Conservation (phyloP, 2,329 filamentous ascomycete species). For the Penicillium sp. region DNA sequence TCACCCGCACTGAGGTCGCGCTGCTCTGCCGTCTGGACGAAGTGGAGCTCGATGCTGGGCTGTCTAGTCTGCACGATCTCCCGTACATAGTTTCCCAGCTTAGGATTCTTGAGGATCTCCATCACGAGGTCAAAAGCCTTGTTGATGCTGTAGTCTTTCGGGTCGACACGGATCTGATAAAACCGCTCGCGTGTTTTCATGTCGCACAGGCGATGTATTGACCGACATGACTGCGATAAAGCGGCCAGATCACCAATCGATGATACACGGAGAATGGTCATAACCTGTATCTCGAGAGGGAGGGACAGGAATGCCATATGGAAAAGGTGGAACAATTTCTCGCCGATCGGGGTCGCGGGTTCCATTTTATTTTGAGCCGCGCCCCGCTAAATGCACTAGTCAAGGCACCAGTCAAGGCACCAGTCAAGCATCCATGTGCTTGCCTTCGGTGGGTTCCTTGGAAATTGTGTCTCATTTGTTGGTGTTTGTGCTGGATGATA, state of each 20-base stretch:
- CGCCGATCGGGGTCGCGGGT: neutral
- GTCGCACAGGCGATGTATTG: slow-evolving; percentile 8
- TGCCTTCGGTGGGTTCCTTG: too few relatives aligned
- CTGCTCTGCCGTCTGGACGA: neutral
- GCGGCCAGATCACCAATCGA: slow-evolving; percentile 2
- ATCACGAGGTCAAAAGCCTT: slow-evolving; percentile 20
- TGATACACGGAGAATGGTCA: slow-evolving; percentile 8
- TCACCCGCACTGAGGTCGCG: slow-evolving; percentile 17
- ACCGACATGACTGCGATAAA: slow-evolving; percentile 2
- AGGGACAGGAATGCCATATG: neutral
- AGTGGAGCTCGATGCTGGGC: neutral
- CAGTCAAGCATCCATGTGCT: too few relatives aligned
- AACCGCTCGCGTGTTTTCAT: slow-evolving; percentile 18
- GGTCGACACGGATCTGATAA: slow-evolving; percentile 12
- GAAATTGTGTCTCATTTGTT: too few relatives aligned
- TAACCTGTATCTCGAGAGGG: neutral
- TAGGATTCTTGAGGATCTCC: slow-evolving; percentile 23
- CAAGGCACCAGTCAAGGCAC: neutral
- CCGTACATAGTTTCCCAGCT: slow-evolving; percentile 22
- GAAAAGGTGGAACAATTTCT: neutral
- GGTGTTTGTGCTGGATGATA: too few relatives aligned
- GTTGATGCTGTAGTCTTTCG: slow-evolving; percentile 2
- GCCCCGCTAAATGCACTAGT: neutral
- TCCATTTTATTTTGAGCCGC: neutral
- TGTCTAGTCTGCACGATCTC: slow-evolving; percentile 15